A percentile compares a stretch with the other conserved stretches of the same genome.
Conservation (phyloP, 257 asterid genomes). For the Perilla frutescens region DNA sequence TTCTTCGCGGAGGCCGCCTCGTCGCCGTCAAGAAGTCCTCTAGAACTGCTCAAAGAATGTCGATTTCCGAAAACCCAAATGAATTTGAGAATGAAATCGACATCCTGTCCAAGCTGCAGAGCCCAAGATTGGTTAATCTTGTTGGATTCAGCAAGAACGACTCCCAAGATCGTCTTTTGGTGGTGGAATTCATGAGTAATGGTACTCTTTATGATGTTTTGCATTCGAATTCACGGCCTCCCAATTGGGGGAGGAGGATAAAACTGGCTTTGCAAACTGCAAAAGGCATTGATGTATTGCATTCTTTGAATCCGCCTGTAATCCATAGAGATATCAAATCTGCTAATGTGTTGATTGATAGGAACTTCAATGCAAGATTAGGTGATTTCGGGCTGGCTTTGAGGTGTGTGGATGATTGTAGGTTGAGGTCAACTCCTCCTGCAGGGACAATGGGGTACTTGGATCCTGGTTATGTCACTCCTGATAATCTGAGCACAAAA, state of each 20-base stretch:
- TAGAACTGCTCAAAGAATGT: conserved; percentile 38
- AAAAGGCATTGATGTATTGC: conserved; percentile 67
- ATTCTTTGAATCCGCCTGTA: conserved; percentile 66
- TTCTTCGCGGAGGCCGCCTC: conserved; percentile 65
- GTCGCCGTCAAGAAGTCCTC: conserved; percentile 84
- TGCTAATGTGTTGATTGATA: conserved; percentile 78
- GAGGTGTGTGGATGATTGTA: conserved; percentile 66
- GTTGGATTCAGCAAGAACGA: conserved; percentile 62
- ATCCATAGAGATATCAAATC: conserved; percentile 88
- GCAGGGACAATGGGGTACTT: conserved; percentile 97
- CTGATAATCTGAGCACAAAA: conserved; percentile 74
- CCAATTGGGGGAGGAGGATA: conserved; percentile 78
- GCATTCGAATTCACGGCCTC: conserved; percentile 65
- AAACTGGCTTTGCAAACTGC: conserved; percentile 78
- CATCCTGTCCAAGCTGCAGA: conserved; percentile 63
- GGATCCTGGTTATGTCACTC: conserved; percentile 85
- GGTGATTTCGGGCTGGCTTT: conserved; percentile 90
- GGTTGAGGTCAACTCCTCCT: conserved; percentile 83
- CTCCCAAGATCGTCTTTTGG: conserved; percentile 62
- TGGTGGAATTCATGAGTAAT: conserved; percentile 87
- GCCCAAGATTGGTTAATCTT: conserved; percentile 77
- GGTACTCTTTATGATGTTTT: conserved; percentile 80
- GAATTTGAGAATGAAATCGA: conserved; percentile 84
- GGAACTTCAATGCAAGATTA: conserved; percentile 70
- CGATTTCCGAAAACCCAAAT: conserved; percentile 50